Evolutionary conservation across 352 stramenopile genomes (phyloP), one percentile per base, ranked within the genome.

Genomic region (Globisporangium radiosum): DNA sequence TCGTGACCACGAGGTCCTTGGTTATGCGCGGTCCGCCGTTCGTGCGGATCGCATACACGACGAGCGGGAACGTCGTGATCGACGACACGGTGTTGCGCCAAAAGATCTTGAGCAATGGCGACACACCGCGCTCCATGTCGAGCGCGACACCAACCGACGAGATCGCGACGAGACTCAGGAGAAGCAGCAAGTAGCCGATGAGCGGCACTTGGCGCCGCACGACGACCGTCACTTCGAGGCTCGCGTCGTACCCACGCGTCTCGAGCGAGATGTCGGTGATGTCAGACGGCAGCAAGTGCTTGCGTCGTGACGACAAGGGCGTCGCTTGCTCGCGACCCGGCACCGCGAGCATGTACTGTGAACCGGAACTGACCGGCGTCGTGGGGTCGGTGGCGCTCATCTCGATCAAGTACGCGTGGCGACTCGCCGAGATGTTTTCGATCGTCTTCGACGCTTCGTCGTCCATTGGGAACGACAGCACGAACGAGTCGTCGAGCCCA

Each of bases 81-180:
- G 92, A 62, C 13, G 85, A 92, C 40, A 80, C 85, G 5, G 66
- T 88, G 33, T 77, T 88, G 19, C 85, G 81, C 85, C 85, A 94
- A 56, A 94, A 94, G 1, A 92, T 61, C 60, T 94, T 92, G 50
- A 94, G 70, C 65, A 94, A 91, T 11, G 85, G 81, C 36, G 91
- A 72, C 51, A 92, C 85, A 40, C 72, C 75, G 10, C 69, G 64
- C 44, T 94, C 80, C 59, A 90, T 65, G 48, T 94, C 78, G 25
- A 92, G 70, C 7, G 81, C 85, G 5, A 81, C 73, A 7, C 82
- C 81, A 68, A 92, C 78, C 19, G 81, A 92, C 51, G 81, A 87
- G 51, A 92, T 91, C 15, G 82, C 84, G 14, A 91, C 53, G 8
- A 92, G 62, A n/a, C 81, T 81, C 9, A 76, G 72, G 15, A 91